Percentiles rank a stretch among this genome's conserved stretches.
Conservation (phyloP, 1,139 yeast species). For the Saccharomyces hybrid region DNA sequence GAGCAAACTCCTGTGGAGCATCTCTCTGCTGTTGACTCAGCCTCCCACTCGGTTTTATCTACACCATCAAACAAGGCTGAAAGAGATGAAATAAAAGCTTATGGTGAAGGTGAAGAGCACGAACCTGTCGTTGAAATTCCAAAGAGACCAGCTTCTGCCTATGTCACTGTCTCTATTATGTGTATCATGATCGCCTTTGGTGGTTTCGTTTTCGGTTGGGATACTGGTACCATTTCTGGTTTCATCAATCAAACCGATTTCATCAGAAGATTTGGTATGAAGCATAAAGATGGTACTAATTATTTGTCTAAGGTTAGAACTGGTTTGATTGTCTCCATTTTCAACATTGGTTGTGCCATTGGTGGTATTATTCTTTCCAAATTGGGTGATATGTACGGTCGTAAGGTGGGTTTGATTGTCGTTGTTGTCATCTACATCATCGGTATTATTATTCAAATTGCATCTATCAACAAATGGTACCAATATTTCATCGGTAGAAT, state of each 20-base stretch:
- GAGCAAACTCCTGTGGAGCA: slow-evolving; percentile 5
- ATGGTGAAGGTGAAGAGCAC: slow-evolving; percentile 6
- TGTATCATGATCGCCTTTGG: slow-evolving; percentile 51
- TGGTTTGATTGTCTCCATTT: slow-evolving; percentile 4
- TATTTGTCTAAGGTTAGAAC: slow-evolving; percentile 37
- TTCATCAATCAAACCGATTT: slow-evolving; percentile 63
- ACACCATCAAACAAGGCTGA: slow-evolving; percentile 13
- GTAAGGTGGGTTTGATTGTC: slow-evolving; percentile 52
- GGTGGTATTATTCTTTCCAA: slow-evolving; percentile 28
- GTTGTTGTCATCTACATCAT: slow-evolving; percentile 52
- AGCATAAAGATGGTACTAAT: slow-evolving; percentile 32
- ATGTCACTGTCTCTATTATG: slow-evolving; percentile 35
- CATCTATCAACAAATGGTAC: slow-evolving; percentile 45
- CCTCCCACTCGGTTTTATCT: slow-evolving; percentile 9
- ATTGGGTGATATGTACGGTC: slow-evolving; percentile 53
- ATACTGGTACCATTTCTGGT: slow-evolving; percentile 71
- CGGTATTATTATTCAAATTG: slow-evolving; percentile 58
- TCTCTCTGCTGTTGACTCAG: slow-evolving; percentile 1
- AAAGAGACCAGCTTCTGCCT: slow-evolving; percentile 23
- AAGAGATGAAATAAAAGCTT: slow-evolving; percentile 10
- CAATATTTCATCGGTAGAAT: slow-evolving; percentile 57
- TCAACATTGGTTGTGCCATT: slow-evolving; percentile 6
- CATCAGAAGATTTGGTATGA: slow-evolving; percentile 40
- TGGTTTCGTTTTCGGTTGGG: slow-evolving; percentile 65
- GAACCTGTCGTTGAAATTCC: slow-evolving; percentile 5